A percentile compares a stretch with the other conserved stretches of the same genome.
phyloP scores from a whole-genome alignment of 805 yeast genomes.

The Candida maltosa region DNA sequence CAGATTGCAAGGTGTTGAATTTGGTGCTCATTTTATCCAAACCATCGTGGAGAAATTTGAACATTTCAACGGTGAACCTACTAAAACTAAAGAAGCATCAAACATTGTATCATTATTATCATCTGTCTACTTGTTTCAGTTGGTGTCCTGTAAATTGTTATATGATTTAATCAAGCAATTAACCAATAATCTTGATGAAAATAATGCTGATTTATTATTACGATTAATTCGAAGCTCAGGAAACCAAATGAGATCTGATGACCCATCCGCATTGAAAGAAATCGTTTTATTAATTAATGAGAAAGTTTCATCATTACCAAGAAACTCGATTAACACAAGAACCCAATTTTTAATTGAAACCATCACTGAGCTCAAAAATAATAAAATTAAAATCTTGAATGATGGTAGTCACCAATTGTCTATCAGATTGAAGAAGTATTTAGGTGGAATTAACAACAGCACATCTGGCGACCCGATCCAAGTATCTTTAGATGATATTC shows the following conservation, averaged over 20 bases:
- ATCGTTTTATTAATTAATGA: slow-evolving; percentile 61
- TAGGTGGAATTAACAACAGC: slow-evolving; percentile 49
- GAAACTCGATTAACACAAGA: slow-evolving; percentile 48
- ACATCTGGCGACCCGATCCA: slow-evolving; percentile 71
- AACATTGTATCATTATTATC: slow-evolving; percentile 75
- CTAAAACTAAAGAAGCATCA: slow-evolving; percentile 45
- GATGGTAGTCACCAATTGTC: slow-evolving; percentile 52
- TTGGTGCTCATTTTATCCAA: slow-evolving; percentile 86
- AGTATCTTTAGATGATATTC: slow-evolving; percentile 80
- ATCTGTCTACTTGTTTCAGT: slow-evolving; percentile 71
- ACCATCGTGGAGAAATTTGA: slow-evolving; percentile 71
- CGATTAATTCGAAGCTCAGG: slow-evolving; percentile 76
- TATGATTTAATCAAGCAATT: slow-evolving; percentile 70
- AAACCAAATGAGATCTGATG: slow-evolving; percentile 82
- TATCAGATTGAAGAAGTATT: slow-evolving; percentile 58
- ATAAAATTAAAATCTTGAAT: slow-evolving; percentile 58
- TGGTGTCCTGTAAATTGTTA: slow-evolving; percentile 68
- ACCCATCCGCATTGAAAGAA: slow-evolving; percentile 79
- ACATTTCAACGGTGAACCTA: slow-evolving; percentile 25
- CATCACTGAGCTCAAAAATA: slow-evolving; percentile 80
- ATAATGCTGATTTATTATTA: slow-evolving; percentile 73
- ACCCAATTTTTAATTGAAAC: slow-evolving; percentile 83
- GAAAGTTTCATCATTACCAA: slow-evolving; percentile 36
- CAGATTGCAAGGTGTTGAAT: slow-evolving; percentile 77
- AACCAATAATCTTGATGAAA: slow-evolving; percentile 57